Percentiles rank a stretch among this genome's conserved stretches.
phyloP scores from a whole-genome alignment of 371 early-diverging fungal genomes.

The Rhizopus delemar region DNA sequence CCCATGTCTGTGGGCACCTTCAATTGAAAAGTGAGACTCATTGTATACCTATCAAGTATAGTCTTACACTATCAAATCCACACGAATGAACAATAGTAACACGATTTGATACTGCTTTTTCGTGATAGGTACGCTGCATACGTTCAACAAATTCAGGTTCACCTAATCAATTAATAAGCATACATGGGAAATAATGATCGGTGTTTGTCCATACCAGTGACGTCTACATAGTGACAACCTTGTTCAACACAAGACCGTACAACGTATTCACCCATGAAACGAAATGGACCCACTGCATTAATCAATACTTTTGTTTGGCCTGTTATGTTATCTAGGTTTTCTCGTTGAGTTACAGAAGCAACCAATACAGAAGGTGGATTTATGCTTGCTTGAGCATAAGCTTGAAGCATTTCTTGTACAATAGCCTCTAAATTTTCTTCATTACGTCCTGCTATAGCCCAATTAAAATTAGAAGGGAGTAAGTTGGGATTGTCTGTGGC shows the following conservation, averaged over 20 bases:
- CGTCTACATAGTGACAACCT: slow-evolving; percentile 86
- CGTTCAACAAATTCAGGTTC: slow-evolving; percentile 79
- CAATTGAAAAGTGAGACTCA: background rate
- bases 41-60: background rate
- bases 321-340: slow-evolving; percentile 57
- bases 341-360: slow-evolving; percentile 61
- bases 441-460: slow-evolving; percentile 76
- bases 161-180: slow-evolving; percentile 32
- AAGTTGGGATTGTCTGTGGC: slow-evolving; percentile 19
- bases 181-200: background rate
- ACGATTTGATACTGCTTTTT: slow-evolving; percentile 64
- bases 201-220: slow-evolving; percentile 48
- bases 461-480: slow-evolving; percentile 31
- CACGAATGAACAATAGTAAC: slow-evolving; percentile 80
- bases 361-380: slow-evolving; percentile 54
- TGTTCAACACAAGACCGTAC: slow-evolving; percentile 82
- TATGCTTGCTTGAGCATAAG: slow-evolving; percentile 25
- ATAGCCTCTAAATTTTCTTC: slow-evolving; percentile 47
- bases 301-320: slow-evolving; percentile 66
- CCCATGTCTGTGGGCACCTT: slow-evolving; percentile 66
- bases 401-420: slow-evolving; percentile 14
- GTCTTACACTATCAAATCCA: slow-evolving; percentile 86
- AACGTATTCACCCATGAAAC: slow-evolving; percentile 79
- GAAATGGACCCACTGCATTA: slow-evolving; percentile 85
- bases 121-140: slow-evolving; percentile 71